Percentiles rank a stretch among this genome's conserved stretches.
Evolutionary conservation across 495 filamentous ascomycete species (phyloP).

Genomic region (Corynascus novoguineensis): DNA sequence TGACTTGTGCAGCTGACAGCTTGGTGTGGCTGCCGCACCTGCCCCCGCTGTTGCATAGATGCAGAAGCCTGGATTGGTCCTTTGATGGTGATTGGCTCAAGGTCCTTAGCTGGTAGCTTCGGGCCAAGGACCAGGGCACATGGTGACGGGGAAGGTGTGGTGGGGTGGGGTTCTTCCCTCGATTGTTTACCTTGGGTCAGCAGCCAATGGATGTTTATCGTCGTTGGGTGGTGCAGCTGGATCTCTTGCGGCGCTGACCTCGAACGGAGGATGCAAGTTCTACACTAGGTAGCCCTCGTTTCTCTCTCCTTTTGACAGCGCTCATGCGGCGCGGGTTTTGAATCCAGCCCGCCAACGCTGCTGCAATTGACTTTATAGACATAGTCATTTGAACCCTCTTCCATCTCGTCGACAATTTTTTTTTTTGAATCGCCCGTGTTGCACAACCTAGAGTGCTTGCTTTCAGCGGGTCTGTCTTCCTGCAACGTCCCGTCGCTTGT

Average conservation of each 20-base stretch:
- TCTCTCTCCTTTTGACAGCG: neutral
- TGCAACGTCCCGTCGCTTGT: conserved; percentile 1
- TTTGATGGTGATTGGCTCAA: neutral
- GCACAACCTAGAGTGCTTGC: neutral
- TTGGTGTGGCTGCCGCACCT: neutral
- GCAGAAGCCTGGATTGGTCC: neutral
- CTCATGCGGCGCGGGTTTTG: conserved; percentile 7
- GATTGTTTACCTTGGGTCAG: conserved; percentile 2
- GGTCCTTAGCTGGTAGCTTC: neutral
- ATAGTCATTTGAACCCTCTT: too few relatives aligned
- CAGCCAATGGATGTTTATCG: neutral
- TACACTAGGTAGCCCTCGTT: too few relatives aligned
- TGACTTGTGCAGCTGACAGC: conserved; percentile 11
- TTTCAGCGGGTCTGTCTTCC: neutral
- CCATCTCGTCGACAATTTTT: neutral
- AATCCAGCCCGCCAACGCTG: neutral
- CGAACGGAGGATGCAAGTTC: neutral
- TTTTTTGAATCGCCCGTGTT: neutral
- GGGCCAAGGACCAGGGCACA: neutral
- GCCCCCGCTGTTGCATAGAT: neutral
- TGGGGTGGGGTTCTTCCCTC: neutral
- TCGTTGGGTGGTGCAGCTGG: neutral
- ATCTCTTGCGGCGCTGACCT: conserved; percentile 5
- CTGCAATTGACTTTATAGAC: too few relatives aligned
- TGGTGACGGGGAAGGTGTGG: conserved; percentile 1